Base-by-base conservation (phyloP, 495 filamentous ascomycete genomes). In the Hyphodiscus hymeniophilus region DNA sequence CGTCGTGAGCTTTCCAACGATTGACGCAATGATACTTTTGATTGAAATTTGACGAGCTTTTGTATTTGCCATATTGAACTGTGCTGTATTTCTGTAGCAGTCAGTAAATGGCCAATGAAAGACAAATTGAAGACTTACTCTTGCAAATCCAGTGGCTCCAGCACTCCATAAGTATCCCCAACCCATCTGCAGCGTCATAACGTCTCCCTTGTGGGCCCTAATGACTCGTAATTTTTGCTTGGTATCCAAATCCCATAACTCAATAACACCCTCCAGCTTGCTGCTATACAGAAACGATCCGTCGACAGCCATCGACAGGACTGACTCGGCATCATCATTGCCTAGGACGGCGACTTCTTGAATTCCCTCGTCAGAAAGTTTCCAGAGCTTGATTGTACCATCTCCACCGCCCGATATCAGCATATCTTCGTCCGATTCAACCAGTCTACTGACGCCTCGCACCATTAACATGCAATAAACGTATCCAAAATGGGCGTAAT, bases 191-290 rank as follows among this genome's bases (percentile, higher is more conserved):
- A 98, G 70, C 7, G 87, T 82, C 69, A 91, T 87, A 38, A 98
- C 74, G 60, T 96, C 94, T 7, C 82, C 84, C 17, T 77, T 81
- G 50, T 90, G 82, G 16, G 80, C 75, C 55, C 84, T 86, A 54
- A 96, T 80, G 7, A 81, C 86, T 46, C 91, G 75, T 16, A 98
- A 72, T 41, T 92, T 82, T 68, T 98, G 92, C 51, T 82, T 79
- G 1, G 92, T 96, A 60, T 98, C 92, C 12, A 97, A 70, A 57
- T 98, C 94, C 92, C 92, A 98, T 13, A 97, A 81, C 60, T 95
- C 90, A 43, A 98, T 75, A 34, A 94, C 80, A n/a, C 92, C 92
- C n/a, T 82, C 78, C 0, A 87, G 75, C 44, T 89, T 79, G 48
- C 92, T 92, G 53, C 84, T 86, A 60, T 96, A 97, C 10, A 98